Evolutionary conservation across 805 yeast genomes (phyloP).

Genomic region (Candida maris): DNA sequence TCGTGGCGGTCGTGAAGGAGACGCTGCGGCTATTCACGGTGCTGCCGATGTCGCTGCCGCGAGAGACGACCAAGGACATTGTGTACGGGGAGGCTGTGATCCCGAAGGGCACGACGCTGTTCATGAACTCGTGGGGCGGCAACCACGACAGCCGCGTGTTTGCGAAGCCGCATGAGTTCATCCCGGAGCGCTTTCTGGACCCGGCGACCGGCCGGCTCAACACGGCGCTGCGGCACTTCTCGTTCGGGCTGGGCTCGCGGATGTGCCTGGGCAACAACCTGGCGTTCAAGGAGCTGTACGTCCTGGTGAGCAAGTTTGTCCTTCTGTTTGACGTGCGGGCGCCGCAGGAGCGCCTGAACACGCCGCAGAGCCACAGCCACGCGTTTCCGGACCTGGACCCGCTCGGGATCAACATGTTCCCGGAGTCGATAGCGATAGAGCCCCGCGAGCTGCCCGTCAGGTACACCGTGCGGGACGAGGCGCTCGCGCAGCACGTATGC

Average conservation of each 20-base stretch:
- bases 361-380: constrained; percentile 3
- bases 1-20: constrained; percentile 59
- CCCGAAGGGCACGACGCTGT: constrained; percentile 53
- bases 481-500: constrained; percentile 1
- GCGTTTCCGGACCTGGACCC: constrained; percentile 47
- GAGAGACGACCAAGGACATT: constrained; percentile 54
- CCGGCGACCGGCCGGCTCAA: constrained; percentile 13
- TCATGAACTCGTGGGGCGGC: constrained; percentile 69
- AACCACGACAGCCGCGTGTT: constrained; percentile 55
- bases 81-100: constrained; percentile 36
- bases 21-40: constrained; percentile 61
- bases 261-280: constrained; percentile 68
- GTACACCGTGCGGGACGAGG: constrained; percentile 29
- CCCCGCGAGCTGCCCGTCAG: constrained; percentile 43
- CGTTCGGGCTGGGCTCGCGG: constrained; percentile 71
- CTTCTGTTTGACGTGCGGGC: constrained; percentile 46
- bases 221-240: constrained; percentile 36
- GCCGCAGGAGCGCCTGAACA: constrained; percentile 31
- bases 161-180: constrained; percentile 42
- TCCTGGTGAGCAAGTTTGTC: constrained; percentile 50
- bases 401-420: constrained; percentile 45
- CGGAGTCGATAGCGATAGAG: constrained; percentile 60
- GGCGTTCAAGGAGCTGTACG: constrained; percentile 64
- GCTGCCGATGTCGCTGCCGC: constrained; percentile 63
- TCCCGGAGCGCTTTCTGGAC: constrained; percentile 51